Conservation (phyloP, 805 yeast genomes). For the Monosporozyma aerobia region DNA sequence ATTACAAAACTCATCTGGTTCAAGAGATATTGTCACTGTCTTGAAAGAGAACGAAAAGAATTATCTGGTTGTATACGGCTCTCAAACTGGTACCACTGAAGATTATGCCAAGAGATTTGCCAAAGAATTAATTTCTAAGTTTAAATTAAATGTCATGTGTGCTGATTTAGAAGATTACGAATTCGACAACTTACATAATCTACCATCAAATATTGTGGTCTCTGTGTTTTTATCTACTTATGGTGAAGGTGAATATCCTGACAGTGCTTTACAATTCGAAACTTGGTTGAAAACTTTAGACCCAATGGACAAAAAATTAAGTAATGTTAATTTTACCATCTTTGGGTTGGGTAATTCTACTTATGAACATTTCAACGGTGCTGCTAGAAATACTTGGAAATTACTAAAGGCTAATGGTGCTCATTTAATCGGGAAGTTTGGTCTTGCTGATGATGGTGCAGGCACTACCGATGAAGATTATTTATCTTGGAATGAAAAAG, state of each 20-base stretch:
- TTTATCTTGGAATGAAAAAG: slow-evolving; percentile 80
- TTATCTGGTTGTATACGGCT: slow-evolving; percentile 76
- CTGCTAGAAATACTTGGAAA: slow-evolving; percentile 54
- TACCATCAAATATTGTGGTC: slow-evolving; percentile 46
- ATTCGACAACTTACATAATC: slow-evolving; percentile 59
- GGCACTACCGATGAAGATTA: slow-evolving; percentile 95
- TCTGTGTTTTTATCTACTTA: slow-evolving; percentile 84
- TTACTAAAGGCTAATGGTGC: slow-evolving; percentile 59
- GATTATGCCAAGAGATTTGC: slow-evolving; percentile 88
- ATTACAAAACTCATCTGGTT: slow-evolving; percentile 33
- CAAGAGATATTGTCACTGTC: slow-evolving; percentile 51
- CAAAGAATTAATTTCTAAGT: slow-evolving; percentile 76
- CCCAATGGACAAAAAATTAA: slow-evolving; percentile 26
- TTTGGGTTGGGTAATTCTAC: slow-evolving; percentile 95
- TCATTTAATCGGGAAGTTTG: slow-evolving; percentile 57
- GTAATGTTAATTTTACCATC: slow-evolving; percentile 55
- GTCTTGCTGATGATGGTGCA: slow-evolving; percentile 91
- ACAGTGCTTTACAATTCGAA: slow-evolving; percentile 72
- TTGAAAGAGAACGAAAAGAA: slow-evolving; percentile 58
- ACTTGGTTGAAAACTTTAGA: slow-evolving; percentile 40
- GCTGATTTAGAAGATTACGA: slow-evolving; percentile 88
- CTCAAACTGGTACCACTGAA: slow-evolving; percentile 98
- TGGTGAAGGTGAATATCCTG: slow-evolving; percentile 98
- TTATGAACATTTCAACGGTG: slow-evolving; percentile 82
- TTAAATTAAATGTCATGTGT: slow-evolving; percentile 72